Percentiles rank a stretch among this genome's conserved stretches.
Evolutionary conservation across 176 grass and related monocot genomes (phyloP).

Genomic region (Saccharum spontaneum): DNA sequence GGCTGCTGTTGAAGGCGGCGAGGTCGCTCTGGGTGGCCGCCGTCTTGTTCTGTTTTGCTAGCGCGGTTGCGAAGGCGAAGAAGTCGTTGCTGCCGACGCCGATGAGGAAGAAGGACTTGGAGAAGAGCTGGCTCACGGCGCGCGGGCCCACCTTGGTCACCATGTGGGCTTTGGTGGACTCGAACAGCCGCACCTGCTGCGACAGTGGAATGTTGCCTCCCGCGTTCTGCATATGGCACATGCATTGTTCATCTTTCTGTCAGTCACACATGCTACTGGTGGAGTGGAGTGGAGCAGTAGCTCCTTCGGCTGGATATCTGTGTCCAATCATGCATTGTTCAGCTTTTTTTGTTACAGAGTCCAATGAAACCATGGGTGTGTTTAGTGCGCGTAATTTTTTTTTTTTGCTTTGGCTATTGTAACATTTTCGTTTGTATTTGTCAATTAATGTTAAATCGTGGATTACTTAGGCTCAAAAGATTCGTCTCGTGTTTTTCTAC

Average conservation of each 20-base stretch:
- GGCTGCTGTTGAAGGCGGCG: not conserved
- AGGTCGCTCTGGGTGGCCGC: not conserved
- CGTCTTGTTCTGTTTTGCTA: not conserved
- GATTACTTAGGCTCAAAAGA: no score
- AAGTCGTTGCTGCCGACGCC: slow-evolving; percentile 18
- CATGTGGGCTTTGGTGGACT: not conserved
- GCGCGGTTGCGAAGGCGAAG: not conserved
- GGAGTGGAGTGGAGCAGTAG: no score
- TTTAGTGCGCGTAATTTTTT: no score
- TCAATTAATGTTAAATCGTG: no score
- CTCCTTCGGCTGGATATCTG: no score
- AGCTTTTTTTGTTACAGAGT: no score
- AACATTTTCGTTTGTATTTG: no score
- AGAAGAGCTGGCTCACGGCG: not conserved
- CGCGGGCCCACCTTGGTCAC: not conserved
- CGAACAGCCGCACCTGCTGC: slow-evolving; percentile 16
- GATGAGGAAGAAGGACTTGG: slow-evolving; percentile 20
- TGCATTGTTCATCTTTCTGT: not conserved
- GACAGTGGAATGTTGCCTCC: not conserved
- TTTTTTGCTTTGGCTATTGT: no score
- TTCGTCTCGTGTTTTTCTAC: no score
- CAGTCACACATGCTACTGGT: no score
- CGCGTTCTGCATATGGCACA: not conserved
- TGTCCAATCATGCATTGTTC: no score
- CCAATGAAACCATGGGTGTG: no score